Base-by-base conservation (phyloP, 495 filamentous ascomycete genomes). In the Penicillium cataractarum region DNA sequence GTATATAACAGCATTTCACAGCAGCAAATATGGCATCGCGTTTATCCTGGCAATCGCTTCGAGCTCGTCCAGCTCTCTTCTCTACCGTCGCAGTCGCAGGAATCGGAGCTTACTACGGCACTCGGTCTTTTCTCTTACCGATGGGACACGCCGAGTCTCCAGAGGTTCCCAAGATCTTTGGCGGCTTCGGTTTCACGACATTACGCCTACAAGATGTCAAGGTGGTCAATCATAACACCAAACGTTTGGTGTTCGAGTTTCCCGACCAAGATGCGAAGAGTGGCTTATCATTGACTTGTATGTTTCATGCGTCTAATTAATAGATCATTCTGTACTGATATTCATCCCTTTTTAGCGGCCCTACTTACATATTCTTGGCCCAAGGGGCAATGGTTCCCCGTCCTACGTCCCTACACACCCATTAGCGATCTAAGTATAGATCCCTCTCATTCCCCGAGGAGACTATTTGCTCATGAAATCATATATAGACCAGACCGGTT, bases 151-250 rank as follows among this genome's bases (percentile, higher is more conserved):
- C 71, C 3, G 73, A 75, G 50, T 72, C 71, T 2, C 57, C 40
- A 15, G 62, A 68, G 49, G 12, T 62, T 3, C 64, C 62, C 4
- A 62, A 63, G 22, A 54, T 67, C 4, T 75, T 75, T 50, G 55
- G 62, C 3, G 65, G 67, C 2, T 66, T 67, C 19, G 66, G 67
- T 0, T 65, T 71, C 21, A 72, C 66, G 1, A 68, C 70, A 0
- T 51, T 76, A 27, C 74, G 74, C 7, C 24, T 77, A 22, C 66
- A 73, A 42, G 86, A 83, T 67, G 76, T 80, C 52, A 80, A 88
- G 65, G 62, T 73, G 2, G 78, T 90, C 55, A 89, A 86, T 67
- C 85, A 88, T 73, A 87, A 90, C 63, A 89, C 86, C 5, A 90
- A 88, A 67, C 79, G 80, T 35, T 71, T 90, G 52, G 78, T 83